Percentiles rank a stretch among this genome's conserved stretches.
Conservation (phyloP, 257 asterid species). For the Nicotiana knightiana region DNA sequence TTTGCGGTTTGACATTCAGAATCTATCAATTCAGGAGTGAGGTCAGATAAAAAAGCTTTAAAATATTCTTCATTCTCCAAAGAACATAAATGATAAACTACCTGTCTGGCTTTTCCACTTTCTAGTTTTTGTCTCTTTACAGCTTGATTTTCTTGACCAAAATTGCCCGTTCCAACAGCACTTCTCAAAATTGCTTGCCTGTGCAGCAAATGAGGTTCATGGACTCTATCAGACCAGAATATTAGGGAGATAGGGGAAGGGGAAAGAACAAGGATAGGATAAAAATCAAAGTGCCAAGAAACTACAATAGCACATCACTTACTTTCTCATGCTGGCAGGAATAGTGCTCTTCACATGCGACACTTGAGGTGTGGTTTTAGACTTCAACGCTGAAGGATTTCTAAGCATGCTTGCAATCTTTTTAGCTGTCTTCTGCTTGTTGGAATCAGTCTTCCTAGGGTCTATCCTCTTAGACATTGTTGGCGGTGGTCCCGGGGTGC, state of each 20-base stretch:
- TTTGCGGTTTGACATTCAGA: conserved; percentile 56
- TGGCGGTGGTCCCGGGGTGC: conserved; percentile 59
- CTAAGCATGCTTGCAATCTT: conserved; percentile 52
- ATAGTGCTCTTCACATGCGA: conserved; percentile 35
- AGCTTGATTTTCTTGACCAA: conserved; percentile 81
- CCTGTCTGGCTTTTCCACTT: conserved; percentile 83
- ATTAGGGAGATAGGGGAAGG: not conserved
- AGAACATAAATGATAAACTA: not conserved
- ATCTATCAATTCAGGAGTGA: conserved; percentile 36
- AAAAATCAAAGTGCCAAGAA: not conserved
- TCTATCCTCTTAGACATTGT: conserved; percentile 7
- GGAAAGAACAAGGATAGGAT: not conserved
- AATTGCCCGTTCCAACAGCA: conserved; percentile 43
- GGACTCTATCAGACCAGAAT: not conserved
- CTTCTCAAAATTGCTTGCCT: conserved; percentile 49
- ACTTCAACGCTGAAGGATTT: conserved; percentile 58
- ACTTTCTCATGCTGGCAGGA: conserved; percentile 59
- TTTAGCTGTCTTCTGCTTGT: conserved; percentile 52
- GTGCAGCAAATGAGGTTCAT: conserved; percentile 12
- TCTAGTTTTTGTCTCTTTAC: conserved; percentile 88
- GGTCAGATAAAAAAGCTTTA: not conserved
- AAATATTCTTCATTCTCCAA: not conserved
- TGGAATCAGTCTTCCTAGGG: conserved; percentile 26
- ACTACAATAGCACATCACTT: not conserved
- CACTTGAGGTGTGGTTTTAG: conserved; percentile 24